These are phyloP conservation scores for Kwoniella bestiolae DNA, from an alignment of 768 basidiomycete genomes.

Conservation along the genomic window DNA sequence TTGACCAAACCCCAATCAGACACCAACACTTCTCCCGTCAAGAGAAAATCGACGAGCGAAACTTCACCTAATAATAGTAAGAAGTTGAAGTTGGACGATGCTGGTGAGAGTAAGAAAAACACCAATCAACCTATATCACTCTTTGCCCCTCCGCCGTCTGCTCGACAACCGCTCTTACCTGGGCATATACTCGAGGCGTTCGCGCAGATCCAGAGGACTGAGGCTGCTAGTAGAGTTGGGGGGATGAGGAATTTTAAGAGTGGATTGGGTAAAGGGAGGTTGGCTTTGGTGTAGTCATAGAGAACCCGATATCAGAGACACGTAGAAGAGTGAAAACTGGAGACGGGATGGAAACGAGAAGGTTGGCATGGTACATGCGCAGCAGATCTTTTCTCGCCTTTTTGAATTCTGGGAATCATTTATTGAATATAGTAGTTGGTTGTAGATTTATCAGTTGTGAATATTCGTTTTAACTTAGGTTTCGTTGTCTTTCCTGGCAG, in stretches of 20 bases:
- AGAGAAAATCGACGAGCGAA: conserved; percentile 11
- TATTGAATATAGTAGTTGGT: too few relatives aligned
- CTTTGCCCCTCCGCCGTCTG: conserved; percentile 81
- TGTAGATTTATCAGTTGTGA: too few relatives aligned
- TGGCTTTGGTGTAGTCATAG: conserved; percentile 47
- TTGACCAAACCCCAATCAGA: conserved; percentile 11
- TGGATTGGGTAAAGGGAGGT: conserved; percentile 62
- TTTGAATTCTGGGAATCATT: too few relatives aligned
- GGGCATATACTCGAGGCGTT: conserved; percentile 93
- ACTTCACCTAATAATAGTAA: conserved; percentile 16
- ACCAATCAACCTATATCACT: conserved; percentile 65
- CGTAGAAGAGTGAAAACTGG: too few relatives aligned
- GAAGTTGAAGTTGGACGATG: conserved; percentile 5
- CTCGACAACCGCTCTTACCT: conserved; percentile 74
- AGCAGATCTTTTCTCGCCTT: too few relatives aligned
- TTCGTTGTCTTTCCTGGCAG: too few relatives aligned
- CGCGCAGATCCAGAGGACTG: conserved; percentile 83
- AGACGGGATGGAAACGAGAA: too few relatives aligned
- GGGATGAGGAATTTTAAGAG: conserved; percentile 90
- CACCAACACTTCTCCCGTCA: conserved; percentile 8
- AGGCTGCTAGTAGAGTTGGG: conserved; percentile 77
- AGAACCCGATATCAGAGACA: too few relatives aligned
- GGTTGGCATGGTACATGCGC: too few relatives aligned
- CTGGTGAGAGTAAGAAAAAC: conserved; percentile 48
- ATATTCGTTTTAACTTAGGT: too few relatives aligned